Conservation (phyloP, 305 asterid species). For the Plantago lanceolata region DNA sequence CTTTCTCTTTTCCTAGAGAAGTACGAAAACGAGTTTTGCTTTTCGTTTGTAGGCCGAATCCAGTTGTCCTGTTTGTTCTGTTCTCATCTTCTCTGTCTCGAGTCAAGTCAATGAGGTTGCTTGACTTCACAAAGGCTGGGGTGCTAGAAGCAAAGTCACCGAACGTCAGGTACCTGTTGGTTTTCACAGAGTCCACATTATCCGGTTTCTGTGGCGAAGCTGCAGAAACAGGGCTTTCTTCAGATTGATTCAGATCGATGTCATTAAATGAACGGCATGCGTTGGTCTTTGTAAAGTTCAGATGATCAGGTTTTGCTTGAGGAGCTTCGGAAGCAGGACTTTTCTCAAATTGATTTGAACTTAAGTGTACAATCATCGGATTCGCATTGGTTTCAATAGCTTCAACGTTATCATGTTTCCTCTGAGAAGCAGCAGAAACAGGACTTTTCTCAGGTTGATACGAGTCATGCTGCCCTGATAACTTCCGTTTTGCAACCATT, state of each 20-base stretch:
- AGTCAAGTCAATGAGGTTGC: slow-evolving; percentile 25
- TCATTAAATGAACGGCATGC: slow-evolving; percentile 31
- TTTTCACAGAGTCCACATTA: not conserved
- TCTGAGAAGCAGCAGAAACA: slow-evolving; percentile 11
- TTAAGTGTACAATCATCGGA: slow-evolving; percentile 32
- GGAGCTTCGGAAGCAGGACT: slow-evolving; percentile 19
- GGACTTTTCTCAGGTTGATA: slow-evolving; percentile 14
- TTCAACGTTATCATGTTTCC: not conserved
- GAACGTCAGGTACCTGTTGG: slow-evolving; percentile 26
- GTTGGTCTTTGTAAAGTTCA: not conserved
- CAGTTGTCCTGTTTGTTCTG: not conserved
- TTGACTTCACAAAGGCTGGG: slow-evolving; percentile 22
- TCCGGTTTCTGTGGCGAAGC: not conserved
- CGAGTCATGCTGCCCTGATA: slow-evolving; percentile 24
- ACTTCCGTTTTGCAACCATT: slow-evolving; percentile 50
- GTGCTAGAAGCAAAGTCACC: slow-evolving; percentile 27
- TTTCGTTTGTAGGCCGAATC: not conserved
- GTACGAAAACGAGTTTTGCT: not conserved
- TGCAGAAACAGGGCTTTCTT: slow-evolving; percentile 20
- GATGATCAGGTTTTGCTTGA: not conserved
- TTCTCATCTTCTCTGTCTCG: slow-evolving; percentile 23
- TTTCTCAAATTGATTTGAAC: slow-evolving; percentile 12
- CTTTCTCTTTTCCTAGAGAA: slow-evolving; percentile 3
- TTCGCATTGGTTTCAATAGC: slow-evolving; percentile 1
- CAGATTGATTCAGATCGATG: slow-evolving; percentile 21